Base-by-base conservation (phyloP, 2,329 filamentous ascomycete species). In the Fusarium newnesense region DNA sequence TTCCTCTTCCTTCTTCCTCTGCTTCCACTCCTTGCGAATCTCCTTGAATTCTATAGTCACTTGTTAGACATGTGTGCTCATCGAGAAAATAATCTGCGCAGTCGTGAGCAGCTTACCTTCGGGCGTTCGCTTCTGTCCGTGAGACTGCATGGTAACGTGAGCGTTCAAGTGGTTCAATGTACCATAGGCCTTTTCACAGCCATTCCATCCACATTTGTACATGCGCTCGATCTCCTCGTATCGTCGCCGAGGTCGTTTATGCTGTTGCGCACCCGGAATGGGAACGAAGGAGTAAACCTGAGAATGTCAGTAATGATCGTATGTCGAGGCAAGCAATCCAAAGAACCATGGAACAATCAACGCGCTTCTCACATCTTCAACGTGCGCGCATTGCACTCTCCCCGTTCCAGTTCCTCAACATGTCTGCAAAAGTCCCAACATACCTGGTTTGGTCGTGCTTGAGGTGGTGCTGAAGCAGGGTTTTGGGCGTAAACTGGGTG, bases 221-320 rank as follows among this genome's bases (percentile, higher is more conserved):
- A 99, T 98, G 80, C 96, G 92, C 86, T 99, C 96, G 77, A 99
- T 99, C 82, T 99, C 96, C 83, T 99, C 96, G 79, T 98, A 99
- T 60, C 96, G 91, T 78, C 96, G 89, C 73, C 96, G 90, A 18
- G 96, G 96, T 66, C 96, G 91, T 86, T 99, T 99, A 83, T 98
- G 96, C 81, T 99, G 96, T 81, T 98, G 95, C 18, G 96, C 94
- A 73, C 96, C 96, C 4, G 96, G 96, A 78, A 98, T 98, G 0
- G 96, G 96, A 37, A 98, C 96, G 80, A 99, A 98, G 1, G 95
- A 98, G 82, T 98, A 98, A 44, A 99, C 96, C 89, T 98, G 88
- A 21, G 12, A 16, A 47, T 26, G 26, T 69, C 62, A 73, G 72
- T 62, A 49, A 24, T 37, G 30, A 21, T 30, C 50, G 9, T 40